These are phyloP conservation scores for Stachybotrys elegans DNA, from an alignment of 2,329 filamentous ascomycete species.

Conservation along the genomic window DNA sequence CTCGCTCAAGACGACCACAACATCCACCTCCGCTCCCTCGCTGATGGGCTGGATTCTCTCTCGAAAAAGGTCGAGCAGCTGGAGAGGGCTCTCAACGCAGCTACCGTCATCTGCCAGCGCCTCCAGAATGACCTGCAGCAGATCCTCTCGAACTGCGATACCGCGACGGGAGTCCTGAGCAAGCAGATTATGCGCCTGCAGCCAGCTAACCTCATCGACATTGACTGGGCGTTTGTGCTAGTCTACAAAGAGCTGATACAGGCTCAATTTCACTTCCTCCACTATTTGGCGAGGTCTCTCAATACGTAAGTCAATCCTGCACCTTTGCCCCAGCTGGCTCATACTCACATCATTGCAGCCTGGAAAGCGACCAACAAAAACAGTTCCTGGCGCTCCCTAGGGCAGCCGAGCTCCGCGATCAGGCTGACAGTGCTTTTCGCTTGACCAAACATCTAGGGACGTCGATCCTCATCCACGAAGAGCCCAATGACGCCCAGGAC, in stretches of 20 bases:
- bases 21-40: constrained; percentile 15
- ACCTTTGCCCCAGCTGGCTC: no score
- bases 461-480: no score
- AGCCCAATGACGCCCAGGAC: no score
- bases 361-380: no score
- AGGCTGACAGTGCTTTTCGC: no score
- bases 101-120: constrained; percentile 20
- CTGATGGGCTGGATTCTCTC: constrained; percentile 19
- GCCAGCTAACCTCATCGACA: constrained; percentile 12
- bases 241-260: constrained; percentile 17
- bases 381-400: no score
- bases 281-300: constrained; percentile 14
- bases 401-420: no score
- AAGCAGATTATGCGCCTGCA: constrained; percentile 29
- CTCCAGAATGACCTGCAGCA: constrained; percentile 22
- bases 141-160: constrained; percentile 23
- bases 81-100: constrained; percentile 16
- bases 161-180: constrained; percentile 19
- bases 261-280: constrained; percentile 19
- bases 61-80: constrained; percentile 18
- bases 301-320: constrained; percentile 18
- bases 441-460: no score
- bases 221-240: constrained; percentile 20
- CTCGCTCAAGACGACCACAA: constrained; percentile 9
- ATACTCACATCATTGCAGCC: no score